A percentile compares a stretch with the other conserved stretches of the same genome.
phyloP scores from a whole-genome alignment of 805 yeast species.

The Candida mattraensis region DNA sequence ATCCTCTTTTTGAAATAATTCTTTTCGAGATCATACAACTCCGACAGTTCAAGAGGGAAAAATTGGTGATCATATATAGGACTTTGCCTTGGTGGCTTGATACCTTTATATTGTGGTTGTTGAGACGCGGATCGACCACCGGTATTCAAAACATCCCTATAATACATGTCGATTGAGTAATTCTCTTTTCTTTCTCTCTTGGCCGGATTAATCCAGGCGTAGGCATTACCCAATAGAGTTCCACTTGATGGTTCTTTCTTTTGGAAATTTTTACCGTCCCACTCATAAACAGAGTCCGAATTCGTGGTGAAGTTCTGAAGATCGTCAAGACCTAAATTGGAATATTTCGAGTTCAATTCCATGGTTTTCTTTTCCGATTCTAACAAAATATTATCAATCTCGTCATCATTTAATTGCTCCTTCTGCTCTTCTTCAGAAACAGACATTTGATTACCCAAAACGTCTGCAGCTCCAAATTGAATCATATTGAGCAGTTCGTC shows the following conservation, averaged over 20 bases:
- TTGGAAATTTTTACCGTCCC: constrained; percentile 85
- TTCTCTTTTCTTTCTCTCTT: constrained; percentile 83
- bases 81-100: constrained; percentile 82
- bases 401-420: constrained; percentile 47
- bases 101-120: constrained; percentile 50
- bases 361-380: constrained; percentile 64
- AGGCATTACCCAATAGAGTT: constrained; percentile 36
- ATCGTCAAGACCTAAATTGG: constrained; percentile 71
- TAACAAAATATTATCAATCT: constrained; percentile 59
- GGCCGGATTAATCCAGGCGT: constrained; percentile 81
- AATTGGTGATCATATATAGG: constrained; percentile 89
- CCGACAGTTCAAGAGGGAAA: constrained; percentile 72
- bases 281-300: constrained; percentile 67
- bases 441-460: constrained; percentile 40
- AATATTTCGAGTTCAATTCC: constrained; percentile 61
- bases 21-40: constrained; percentile 78
- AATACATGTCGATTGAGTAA: constrained; percentile 82
- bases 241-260: constrained; percentile 51
- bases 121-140: constrained; percentile 54
- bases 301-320: constrained; percentile 67
- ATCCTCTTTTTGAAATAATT: constrained; percentile 70
- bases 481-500: constrained; percentile 80
- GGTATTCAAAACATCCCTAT: constrained; percentile 53
- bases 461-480: constrained; percentile 76
- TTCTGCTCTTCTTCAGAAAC: constrained; percentile 27